These are phyloP conservation scores for Curvularia verruculosa DNA, from an alignment of 2,329 filamentous ascomycete genomes.

Conservation along the genomic window DNA sequence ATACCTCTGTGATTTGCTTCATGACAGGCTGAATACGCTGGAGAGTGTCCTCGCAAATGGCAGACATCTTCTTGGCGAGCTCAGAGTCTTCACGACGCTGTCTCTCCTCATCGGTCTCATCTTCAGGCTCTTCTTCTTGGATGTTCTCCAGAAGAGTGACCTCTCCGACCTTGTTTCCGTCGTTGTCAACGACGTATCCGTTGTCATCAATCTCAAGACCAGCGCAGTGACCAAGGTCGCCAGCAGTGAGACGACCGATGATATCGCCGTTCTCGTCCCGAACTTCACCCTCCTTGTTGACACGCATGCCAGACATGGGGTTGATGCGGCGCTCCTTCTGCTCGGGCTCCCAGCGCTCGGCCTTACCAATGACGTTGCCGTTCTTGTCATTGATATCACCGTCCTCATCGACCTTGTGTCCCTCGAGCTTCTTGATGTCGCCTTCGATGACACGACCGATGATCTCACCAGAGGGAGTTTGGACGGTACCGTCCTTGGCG, in stretches of 20 bases:
- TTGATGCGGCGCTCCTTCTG: constrained; percentile 63
- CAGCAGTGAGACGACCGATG: constrained; percentile 57
- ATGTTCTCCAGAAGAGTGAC: constrained; percentile 68
- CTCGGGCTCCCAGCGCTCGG: constrained; percentile 60
- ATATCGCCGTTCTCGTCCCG: constrained; percentile 59
- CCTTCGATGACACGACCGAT: constrained; percentile 58
- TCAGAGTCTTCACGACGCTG: constrained; percentile 69
- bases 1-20: constrained; percentile 81
- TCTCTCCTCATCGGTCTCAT: constrained; percentile 55
- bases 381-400: constrained; percentile 61
- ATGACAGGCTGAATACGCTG: constrained; percentile 85
- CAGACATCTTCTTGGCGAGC: constrained; percentile 76
- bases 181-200: constrained; percentile 59
- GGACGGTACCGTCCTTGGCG: constrained; percentile 63
- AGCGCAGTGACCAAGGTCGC: constrained; percentile 59
- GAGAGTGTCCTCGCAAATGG: constrained; percentile 76
- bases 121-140: constrained; percentile 58
- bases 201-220: constrained; percentile 61
- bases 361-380: constrained; percentile 59
- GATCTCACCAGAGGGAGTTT: constrained; percentile 54
- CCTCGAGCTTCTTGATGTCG: constrained; percentile 58
- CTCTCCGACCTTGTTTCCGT: constrained; percentile 68
- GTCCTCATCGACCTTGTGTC: constrained; percentile 59
- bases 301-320: constrained; percentile 63
- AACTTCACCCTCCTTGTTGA: constrained; percentile 61